These are phyloP conservation scores for Apocynum venetum DNA, from an alignment of 257 asterid species.

Conservation along the genomic window DNA sequence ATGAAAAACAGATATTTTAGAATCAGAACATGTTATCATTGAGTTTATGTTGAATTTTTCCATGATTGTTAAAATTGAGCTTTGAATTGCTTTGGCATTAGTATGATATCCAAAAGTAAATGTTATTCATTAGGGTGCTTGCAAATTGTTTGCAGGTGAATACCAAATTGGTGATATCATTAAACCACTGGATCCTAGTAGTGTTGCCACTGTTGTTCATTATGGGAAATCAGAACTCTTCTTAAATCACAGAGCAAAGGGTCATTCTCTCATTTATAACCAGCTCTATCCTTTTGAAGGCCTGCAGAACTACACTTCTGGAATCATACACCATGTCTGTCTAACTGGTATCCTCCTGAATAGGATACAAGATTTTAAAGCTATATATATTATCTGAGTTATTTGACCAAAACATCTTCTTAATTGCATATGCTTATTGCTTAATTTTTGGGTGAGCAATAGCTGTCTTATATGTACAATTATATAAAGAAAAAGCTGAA, in stretches of 20 bases:
- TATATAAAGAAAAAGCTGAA: background rate
- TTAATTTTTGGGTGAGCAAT: background rate
- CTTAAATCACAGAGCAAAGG: constrained; percentile 45
- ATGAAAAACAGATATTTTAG: background rate
- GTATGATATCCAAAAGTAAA: constrained; percentile 10
- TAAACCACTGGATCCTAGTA: constrained; percentile 56
- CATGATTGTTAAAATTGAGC: background rate
- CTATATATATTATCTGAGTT: background rate
- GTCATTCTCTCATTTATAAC: constrained; percentile 61
- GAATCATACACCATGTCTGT: constrained; percentile 88
- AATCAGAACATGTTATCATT: background rate
- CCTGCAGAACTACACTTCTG: constrained; percentile 83
- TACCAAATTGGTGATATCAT: constrained; percentile 65
- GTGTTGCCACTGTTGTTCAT: constrained; percentile 57
- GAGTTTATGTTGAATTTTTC: constrained; percentile 1
- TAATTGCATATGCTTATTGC: background rate
- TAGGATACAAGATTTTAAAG: background rate
- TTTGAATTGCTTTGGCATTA: constrained; percentile 7
- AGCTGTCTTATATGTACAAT: background rate
- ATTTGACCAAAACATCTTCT: background rate
- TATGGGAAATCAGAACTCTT: constrained; percentile 52
- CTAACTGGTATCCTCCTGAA: constrained; percentile 53
- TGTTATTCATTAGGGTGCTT: background rate
- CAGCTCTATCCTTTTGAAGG: constrained; percentile 85
- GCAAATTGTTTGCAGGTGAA: constrained; percentile 50